These are phyloP conservation scores for Coemansia sp. DNA, from an alignment of 192 early-diverging fungal species.

Conservation along the genomic window DNA sequence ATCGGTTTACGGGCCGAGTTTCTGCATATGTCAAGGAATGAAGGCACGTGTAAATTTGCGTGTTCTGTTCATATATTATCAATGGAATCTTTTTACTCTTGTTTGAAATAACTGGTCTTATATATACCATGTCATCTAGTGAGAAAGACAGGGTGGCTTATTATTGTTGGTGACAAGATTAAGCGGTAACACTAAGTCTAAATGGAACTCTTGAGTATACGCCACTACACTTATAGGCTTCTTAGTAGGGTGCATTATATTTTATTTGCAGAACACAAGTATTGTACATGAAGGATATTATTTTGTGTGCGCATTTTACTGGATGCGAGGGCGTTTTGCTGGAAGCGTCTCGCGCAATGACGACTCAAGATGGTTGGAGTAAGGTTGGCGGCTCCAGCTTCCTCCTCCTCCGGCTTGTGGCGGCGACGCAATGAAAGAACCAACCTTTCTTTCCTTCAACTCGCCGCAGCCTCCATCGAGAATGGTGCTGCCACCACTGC, in stretches of 20 bases:
- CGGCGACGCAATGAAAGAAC: neutral
- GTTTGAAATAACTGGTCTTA: no score
- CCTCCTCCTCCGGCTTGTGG: neutral
- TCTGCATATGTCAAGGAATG: no score
- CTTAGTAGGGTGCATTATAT: constrained; percentile 2
- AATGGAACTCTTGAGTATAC: no score
- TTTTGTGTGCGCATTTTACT: neutral
- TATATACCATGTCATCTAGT: no score
- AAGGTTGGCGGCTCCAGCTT: constrained; percentile 4
- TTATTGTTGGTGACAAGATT: no score
- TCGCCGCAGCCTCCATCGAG: neutral
- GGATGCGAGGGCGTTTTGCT: constrained; percentile 22
- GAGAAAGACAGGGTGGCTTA: no score
- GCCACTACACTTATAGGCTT: neutral
- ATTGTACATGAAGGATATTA: neutral
- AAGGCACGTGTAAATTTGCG: no score
- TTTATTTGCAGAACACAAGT: neutral
- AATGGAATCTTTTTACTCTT: no score
- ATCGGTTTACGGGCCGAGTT: no score
- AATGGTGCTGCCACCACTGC: constrained; percentile 14
- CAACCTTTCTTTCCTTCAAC: neutral
- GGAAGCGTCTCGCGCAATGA: constrained; percentile 45
- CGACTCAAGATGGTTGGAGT: constrained; percentile 21
- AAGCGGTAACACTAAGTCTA: no score
- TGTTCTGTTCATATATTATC: no score